Conservation (phyloP, 176 grass and related monocot genomes). For the Cenchrus purpureus region DNA sequence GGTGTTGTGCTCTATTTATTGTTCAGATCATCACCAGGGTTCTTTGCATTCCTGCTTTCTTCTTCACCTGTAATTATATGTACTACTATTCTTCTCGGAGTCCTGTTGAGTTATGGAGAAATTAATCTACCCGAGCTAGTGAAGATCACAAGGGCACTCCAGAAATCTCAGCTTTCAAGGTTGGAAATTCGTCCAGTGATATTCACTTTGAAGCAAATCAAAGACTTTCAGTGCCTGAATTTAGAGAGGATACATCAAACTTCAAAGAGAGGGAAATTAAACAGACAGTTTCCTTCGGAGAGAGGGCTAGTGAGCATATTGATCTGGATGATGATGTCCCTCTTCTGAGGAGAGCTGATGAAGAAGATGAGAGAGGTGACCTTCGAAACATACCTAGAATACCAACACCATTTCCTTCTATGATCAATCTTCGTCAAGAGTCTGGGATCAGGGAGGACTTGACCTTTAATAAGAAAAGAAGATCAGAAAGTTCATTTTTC, state of each 20-base stretch:
- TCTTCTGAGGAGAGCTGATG: slow-evolving; percentile 44
- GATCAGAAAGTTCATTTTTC: slow-evolving; percentile 40
- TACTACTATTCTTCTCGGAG: slow-evolving; percentile 81
- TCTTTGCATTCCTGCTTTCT: slow-evolving; percentile 71
- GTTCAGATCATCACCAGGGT: slow-evolving; percentile 65
- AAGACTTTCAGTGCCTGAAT: slow-evolving; percentile 39
- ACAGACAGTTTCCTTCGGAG: slow-evolving; percentile 32
- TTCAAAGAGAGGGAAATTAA: slow-evolving; percentile 35
- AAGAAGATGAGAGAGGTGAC: slow-evolving; percentile 47
- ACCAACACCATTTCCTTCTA: slow-evolving; percentile 53
- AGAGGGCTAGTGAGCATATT: slow-evolving; percentile 40
- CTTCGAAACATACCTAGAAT: not conserved
- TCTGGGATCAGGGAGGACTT: not conserved
- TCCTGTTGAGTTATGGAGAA: slow-evolving; percentile 73
- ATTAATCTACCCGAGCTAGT: slow-evolving; percentile 50
- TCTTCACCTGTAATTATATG: slow-evolving; percentile 83
- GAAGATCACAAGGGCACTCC: slow-evolving; percentile 38
- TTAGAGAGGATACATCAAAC: slow-evolving; percentile 16
- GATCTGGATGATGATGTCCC: slow-evolving; percentile 48
- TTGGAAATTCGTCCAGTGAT: slow-evolving; percentile 44
- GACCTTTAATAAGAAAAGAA: slow-evolving; percentile 25
- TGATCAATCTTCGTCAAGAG: slow-evolving; percentile 40
- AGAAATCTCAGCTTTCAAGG: slow-evolving; percentile 49
- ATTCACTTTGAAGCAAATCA: slow-evolving; percentile 40
- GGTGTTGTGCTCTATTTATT: slow-evolving; percentile 61